Percentiles rank a stretch among this genome's conserved stretches.
phyloP scores from a whole-genome alignment of 768 basidiomycete species.

The Phallus indusiatus region DNA sequence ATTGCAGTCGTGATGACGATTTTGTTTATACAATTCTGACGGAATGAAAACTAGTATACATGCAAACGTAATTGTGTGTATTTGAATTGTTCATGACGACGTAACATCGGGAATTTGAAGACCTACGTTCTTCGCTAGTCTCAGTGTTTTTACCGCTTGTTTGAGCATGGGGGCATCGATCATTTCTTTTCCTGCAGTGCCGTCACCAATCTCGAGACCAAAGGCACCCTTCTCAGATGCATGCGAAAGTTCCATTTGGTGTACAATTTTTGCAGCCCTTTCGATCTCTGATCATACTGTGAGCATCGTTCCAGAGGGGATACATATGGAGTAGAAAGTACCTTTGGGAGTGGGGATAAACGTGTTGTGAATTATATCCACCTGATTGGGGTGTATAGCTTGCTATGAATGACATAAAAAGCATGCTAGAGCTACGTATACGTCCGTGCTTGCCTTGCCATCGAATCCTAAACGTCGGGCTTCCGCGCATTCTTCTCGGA shows the following conservation, averaged over 20 bases:
- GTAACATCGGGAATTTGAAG: constrained; percentile 38
- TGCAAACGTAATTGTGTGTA: no score
- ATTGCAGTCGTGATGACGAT: no score
- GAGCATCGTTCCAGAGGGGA: neutral
- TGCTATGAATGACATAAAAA: constrained; percentile 40
- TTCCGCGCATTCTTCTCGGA: constrained; percentile 70
- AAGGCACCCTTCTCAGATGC: constrained; percentile 49
- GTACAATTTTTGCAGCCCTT: constrained; percentile 65
- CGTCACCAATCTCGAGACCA: constrained; percentile 51
- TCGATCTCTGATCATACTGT: constrained; percentile 46
- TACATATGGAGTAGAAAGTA: constrained; percentile 18
- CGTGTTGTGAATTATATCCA: constrained; percentile 63
- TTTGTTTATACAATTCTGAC: no score
- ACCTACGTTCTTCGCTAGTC: constrained; percentile 44
- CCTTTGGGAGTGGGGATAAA: constrained; percentile 72
- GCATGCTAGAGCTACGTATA: neutral
- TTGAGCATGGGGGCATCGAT: constrained; percentile 89
- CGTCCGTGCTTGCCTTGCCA: constrained; percentile 57
- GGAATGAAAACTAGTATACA: no score
- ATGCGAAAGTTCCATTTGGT: constrained; percentile 26
- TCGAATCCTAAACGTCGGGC: constrained; percentile 78
- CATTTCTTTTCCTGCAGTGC: constrained; percentile 56
- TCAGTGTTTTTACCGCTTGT: constrained; percentile 52
- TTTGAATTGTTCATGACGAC: no score
- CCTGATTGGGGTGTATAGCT: constrained; percentile 88